Base-by-base conservation (phyloP, 208 protist genomes). In the Herpetomonas samuelpessoai region DNA sequence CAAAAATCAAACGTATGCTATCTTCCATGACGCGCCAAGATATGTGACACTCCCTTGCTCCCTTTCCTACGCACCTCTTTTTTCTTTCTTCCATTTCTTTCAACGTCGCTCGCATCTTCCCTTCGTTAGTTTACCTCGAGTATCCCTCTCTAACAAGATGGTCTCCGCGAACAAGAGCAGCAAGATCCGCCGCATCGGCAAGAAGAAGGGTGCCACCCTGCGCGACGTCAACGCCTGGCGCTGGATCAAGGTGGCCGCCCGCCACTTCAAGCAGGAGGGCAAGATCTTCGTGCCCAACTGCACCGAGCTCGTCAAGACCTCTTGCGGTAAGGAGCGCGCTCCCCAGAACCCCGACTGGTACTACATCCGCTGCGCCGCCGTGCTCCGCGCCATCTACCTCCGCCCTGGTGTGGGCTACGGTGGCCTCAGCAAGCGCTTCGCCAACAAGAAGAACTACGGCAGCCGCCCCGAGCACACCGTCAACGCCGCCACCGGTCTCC, bases 301-400 rank as follows among this genome's bases (percentile, higher is more conserved):
- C 86, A 88, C 92, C 53, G 97, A 99, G 72, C 82, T 98, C 76
- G 90, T 98, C 60, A 99, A 99, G 88, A 98, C 96, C 56, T 97
- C 88, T 50, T 77, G 84, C 68, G 83, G 88, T 71, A 97, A 97
- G 83, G 97, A 99, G 79, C 88, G 98, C 54, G 88, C 95, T 63
- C 98, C 98, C 55, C 86, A 92, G 74, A 96, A 99, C 85, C 82
- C 91, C 59, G 97, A 99, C 88, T 99, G 97, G 97, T 99, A 97
- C 82, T 99, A 98, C 88, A 86, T 98, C 76, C 96, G 97, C 68
- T 89, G 83, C 71, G 98, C 97, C 54, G 89, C 97, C 49, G 88
- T 99, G 27, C 96, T 98, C 56, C 97, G 98, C 79, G 92, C 95
- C 66, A 79, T 99, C 60, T 99, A 99, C 86, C 62, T 99, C 27